Conservation (phyloP, 768 basidiomycete species). For the Mycena vitilis region DNA sequence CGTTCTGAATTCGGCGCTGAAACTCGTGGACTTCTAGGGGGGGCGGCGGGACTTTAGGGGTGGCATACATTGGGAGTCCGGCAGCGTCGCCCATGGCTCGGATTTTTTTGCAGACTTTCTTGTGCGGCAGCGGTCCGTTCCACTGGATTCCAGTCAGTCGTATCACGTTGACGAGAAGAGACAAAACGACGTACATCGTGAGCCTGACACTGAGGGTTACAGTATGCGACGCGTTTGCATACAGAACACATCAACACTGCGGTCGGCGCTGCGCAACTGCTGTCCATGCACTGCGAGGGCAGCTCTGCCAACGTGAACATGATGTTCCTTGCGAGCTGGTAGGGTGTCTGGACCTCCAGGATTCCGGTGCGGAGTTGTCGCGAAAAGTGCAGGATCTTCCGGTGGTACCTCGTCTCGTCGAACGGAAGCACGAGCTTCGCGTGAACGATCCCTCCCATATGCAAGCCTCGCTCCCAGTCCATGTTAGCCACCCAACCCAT, state of each 20-base stretch:
- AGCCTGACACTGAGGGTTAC: slow-evolving; percentile 15
- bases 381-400: slow-evolving; percentile 16
- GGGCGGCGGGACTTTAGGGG: slow-evolving; percentile 11
- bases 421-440: slow-evolving; percentile 31
- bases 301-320: slow-evolving; percentile 27
- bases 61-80: slow-evolving; percentile 20
- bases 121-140: slow-evolving; percentile 25
- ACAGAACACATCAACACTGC: slow-evolving; percentile 19
- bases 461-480: slow-evolving; percentile 7
- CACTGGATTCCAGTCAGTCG: slow-evolving; percentile 17
- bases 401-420: slow-evolving; percentile 27
- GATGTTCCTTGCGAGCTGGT: slow-evolving; percentile 23
- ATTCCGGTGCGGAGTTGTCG: neutral
- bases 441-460: slow-evolving; percentile 20
- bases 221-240: slow-evolving; percentile 28
- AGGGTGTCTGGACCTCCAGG: slow-evolving; percentile 21
- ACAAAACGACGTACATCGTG: slow-evolving; percentile 18
- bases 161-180: neutral
- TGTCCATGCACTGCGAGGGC: slow-evolving; percentile 26
- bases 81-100: slow-evolving; percentile 26
- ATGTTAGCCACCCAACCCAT: neutral
- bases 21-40: slow-evolving; percentile 15
- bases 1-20: neutral
- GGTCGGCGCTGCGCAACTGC: slow-evolving; percentile 1
- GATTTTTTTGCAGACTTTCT: slow-evolving; percentile 30